A percentile compares a stretch with the other conserved stretches of the same genome.
These are phyloP conservation scores for Prorocentrum cordatum DNA, from an alignment of 169 alveolate genomes.

Conservation along the genomic window DNA sequence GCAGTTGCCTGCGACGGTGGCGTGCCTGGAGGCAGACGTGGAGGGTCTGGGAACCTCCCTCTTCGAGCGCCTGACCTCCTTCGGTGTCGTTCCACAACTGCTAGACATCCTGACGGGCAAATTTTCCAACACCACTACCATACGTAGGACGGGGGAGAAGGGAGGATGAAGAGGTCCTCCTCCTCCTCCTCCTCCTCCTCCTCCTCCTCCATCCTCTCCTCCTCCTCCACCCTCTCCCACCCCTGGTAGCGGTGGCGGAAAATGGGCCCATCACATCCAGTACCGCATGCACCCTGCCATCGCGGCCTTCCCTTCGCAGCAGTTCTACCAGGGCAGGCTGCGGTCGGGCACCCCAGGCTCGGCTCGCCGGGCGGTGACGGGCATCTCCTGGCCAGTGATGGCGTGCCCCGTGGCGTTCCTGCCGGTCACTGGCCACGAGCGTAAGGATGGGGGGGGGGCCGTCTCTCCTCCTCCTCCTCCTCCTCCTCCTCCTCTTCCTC, in stretches of 20 bases:
- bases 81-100: slow-evolving; percentile 14
- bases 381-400: slow-evolving; percentile 2
- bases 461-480: too few species aligned
- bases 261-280: too few species aligned
- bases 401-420: slow-evolving; percentile 29
- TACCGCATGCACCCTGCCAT: slow-evolving; percentile 55
- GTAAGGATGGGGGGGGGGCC: not conserved
- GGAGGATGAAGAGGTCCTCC: too few species aligned
- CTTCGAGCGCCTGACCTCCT: slow-evolving; percentile 11
- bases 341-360: slow-evolving; percentile 6
- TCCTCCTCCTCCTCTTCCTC: too few species aligned
- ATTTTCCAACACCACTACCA: too few species aligned
- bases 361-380: not conserved
- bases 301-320: slow-evolving; percentile 3
- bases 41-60: slow-evolving; percentile 49
- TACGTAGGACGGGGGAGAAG: too few species aligned
- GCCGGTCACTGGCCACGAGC: slow-evolving; percentile 28
- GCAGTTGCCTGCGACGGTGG: slow-evolving; percentile 28
- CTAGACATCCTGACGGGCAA: too few species aligned
- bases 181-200: too few species aligned
- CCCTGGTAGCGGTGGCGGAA: too few species aligned
- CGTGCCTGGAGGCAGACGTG: not conserved
- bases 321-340: slow-evolving; percentile 23
- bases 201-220: too few species aligned
- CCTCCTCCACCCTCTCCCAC: too few species aligned